A percentile compares a stretch with the other conserved stretches of the same genome.
These are phyloP conservation scores for Vitis rupestris DNA, from an alignment of 164 flowering plant genomes.

Conservation along the genomic window DNA sequence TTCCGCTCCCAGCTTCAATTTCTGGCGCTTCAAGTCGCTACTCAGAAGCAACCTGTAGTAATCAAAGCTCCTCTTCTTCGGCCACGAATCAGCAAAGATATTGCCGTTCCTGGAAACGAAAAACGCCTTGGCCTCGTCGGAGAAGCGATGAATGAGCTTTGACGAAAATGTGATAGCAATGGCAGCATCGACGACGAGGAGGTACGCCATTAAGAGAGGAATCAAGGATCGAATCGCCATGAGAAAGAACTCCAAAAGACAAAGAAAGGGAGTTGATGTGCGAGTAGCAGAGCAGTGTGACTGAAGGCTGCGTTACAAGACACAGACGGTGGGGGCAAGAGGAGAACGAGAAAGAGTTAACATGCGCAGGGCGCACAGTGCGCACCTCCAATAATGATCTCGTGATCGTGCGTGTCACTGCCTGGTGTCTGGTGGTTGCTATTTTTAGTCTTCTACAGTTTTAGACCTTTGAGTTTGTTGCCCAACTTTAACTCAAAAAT, in stretches of 20 bases:
- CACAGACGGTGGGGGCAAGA: neutral
- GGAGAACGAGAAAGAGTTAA: neutral
- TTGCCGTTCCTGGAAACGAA: conserved; percentile 23
- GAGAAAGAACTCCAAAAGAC: too few relatives aligned
- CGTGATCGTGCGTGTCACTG: too few relatives aligned
- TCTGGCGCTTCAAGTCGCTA: conserved; percentile 68
- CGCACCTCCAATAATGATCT: neutral
- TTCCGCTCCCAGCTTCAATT: conserved; percentile 55
- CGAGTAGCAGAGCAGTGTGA: too few relatives aligned
- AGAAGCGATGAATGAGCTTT: conserved; percentile 71
- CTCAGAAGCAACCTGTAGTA: conserved; percentile 51
- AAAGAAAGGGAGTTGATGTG: too few relatives aligned
- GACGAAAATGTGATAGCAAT: conserved; percentile 34
- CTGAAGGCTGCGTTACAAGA: too few relatives aligned
- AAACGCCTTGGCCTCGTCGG: conserved; percentile 56
- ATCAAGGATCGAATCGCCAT: conserved; percentile 16
- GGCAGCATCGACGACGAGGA: conserved; percentile 3
- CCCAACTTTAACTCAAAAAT: too few relatives aligned
- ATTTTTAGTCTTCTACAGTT: too few relatives aligned
- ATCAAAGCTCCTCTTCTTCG: conserved; percentile 46
- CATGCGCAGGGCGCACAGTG: conserved; percentile 10
- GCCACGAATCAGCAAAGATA: conserved; percentile 27
- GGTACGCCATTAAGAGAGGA: neutral
- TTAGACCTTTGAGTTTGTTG: too few relatives aligned
- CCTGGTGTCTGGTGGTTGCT: too few relatives aligned